Percentiles rank a stretch among this genome's conserved stretches.
Conservation (phyloP, 768 basidiomycete species). For the Pulveroboletus sp. region DNA sequence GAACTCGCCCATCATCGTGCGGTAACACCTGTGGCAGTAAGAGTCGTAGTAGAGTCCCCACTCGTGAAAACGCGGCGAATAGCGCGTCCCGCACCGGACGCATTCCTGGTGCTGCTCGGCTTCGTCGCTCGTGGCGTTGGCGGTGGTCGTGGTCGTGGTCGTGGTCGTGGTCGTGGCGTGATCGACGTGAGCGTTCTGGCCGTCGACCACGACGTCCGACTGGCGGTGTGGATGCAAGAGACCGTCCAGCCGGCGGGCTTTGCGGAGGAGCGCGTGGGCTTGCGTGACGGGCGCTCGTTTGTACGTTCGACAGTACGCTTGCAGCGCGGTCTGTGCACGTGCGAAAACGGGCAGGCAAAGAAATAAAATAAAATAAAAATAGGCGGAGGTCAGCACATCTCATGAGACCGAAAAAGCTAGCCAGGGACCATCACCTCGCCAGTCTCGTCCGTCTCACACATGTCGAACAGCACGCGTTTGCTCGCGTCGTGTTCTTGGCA, state of each 20-base stretch:
- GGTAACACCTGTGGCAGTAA: conserved; percentile 47
- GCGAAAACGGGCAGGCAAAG: not conserved
- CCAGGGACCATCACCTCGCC: conserved; percentile 58
- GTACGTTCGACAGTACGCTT: conserved; percentile 81
- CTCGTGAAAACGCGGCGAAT: conserved; percentile 74
- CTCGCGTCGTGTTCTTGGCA: conserved; percentile 73
- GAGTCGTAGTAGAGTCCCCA: conserved; percentile 23
- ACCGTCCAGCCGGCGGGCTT: conserved; percentile 79
- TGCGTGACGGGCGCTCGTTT: conserved; percentile 72
- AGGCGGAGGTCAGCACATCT: conserved; percentile 9
- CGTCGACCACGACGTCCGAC: no score
- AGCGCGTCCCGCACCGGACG: conserved; percentile 58
- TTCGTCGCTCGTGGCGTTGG: conserved; percentile 2
- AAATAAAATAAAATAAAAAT: not conserved
- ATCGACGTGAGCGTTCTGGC: no score
- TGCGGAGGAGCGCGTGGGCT: conserved; percentile 83
- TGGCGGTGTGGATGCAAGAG: conserved; percentile 48
- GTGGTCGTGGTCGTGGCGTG: not conserved
- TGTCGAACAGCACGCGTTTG: conserved; percentile 68
- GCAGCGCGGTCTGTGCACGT: conserved; percentile 70
- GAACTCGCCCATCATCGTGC: conserved; percentile 9
- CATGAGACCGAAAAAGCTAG: not conserved
- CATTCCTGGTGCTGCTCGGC: conserved; percentile 41
- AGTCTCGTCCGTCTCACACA: conserved; percentile 81
- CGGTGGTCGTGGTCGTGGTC: not conserved